A percentile compares a stretch with the other conserved stretches of the same genome.
Conservation (phyloP, 768 basidiomycete species). For the Pleurotus giganteus region DNA sequence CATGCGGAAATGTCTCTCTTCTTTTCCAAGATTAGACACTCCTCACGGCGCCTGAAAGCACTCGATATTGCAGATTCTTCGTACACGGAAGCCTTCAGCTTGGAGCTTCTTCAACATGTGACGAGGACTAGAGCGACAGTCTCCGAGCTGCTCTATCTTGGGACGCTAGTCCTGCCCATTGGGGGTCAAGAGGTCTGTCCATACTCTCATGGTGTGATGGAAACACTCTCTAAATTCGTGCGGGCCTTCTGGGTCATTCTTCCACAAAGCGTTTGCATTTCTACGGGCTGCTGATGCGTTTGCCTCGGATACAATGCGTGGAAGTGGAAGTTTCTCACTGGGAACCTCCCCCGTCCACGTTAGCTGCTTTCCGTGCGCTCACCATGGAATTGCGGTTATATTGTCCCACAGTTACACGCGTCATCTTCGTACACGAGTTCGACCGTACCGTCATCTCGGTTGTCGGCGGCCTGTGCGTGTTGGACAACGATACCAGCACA, state of each 20-base stretch:
- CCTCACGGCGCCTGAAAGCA: slow-evolving; percentile 43
- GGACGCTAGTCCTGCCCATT: slow-evolving; percentile 63
- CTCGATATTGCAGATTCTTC: slow-evolving; percentile 63
- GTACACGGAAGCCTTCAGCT: slow-evolving; percentile 53
- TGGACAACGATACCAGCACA: slow-evolving; percentile 27
- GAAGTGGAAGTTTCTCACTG: slow-evolving; percentile 68
- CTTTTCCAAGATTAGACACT: slow-evolving; percentile 42
- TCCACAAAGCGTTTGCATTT: slow-evolving; percentile 52
- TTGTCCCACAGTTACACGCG: slow-evolving; percentile 44
- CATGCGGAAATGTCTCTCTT: slow-evolving; percentile 49
- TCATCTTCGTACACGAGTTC: slow-evolving; percentile 65
- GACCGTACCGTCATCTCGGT: slow-evolving; percentile 50
- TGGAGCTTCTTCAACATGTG: slow-evolving; percentile 48
- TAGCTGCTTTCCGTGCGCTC: slow-evolving; percentile 56
- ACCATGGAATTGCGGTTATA: slow-evolving; percentile 62
- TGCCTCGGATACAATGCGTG: slow-evolving; percentile 48
- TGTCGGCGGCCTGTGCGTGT: slow-evolving; percentile 31
- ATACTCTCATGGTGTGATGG: slow-evolving; percentile 8
- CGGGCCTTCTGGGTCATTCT: slow-evolving; percentile 6
- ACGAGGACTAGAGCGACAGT: slow-evolving; percentile 31
- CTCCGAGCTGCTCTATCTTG: slow-evolving; percentile 52
- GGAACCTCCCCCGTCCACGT: slow-evolving; percentile 53
- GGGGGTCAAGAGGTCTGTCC: slow-evolving; percentile 46
- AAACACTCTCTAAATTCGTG: slow-evolving; percentile 1
- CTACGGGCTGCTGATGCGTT: slow-evolving; percentile 56